These are phyloP conservation scores for Coleophoma crateriformis DNA, from an alignment of 2,329 filamentous ascomycete species.

Conservation along the genomic window DNA sequence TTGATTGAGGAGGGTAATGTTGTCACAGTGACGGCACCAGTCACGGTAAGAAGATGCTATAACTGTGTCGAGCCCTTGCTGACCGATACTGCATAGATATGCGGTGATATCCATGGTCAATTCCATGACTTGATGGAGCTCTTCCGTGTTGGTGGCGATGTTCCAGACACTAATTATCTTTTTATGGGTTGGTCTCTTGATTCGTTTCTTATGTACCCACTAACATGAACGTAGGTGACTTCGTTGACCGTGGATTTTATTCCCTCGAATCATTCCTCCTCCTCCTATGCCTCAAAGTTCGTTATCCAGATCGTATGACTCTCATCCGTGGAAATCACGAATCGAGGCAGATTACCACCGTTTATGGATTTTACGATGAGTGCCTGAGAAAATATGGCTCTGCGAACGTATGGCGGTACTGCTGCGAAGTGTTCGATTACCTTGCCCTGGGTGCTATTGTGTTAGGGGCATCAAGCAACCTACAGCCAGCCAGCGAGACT, in stretches of 20 bases:
- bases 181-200: conserved; percentile 71
- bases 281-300: conserved; percentile 90
- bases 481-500: conserved; percentile 40
- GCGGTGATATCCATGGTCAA: conserved; percentile 93
- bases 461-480: conserved; percentile 71
- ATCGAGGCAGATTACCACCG: conserved; percentile 92
- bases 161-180: conserved; percentile 92
- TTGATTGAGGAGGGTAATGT: conserved; percentile 98
- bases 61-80: too few relatives aligned
- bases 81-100: conserved; percentile 54
- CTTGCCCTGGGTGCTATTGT: conserved; percentile 97
- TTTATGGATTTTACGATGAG: conserved; percentile 98
- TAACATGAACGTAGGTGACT: conserved; percentile 62
- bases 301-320: conserved; percentile 95
- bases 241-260: conserved; percentile 97
- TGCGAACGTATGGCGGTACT: conserved; percentile 95
- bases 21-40: conserved; percentile 88
- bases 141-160: conserved; percentile 87
- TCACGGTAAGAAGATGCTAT: conserved; percentile 57
- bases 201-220: too few relatives aligned
- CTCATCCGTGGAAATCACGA: conserved; percentile 94
- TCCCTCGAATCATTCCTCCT: conserved; percentile 95
- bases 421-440: conserved; percentile 97
- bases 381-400: conserved; percentile 94
- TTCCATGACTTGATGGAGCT: conserved; percentile 97